These are phyloP conservation scores for Chlorella sp. DNA, from an alignment of 139 green algal species.

Conservation along the genomic window DNA sequence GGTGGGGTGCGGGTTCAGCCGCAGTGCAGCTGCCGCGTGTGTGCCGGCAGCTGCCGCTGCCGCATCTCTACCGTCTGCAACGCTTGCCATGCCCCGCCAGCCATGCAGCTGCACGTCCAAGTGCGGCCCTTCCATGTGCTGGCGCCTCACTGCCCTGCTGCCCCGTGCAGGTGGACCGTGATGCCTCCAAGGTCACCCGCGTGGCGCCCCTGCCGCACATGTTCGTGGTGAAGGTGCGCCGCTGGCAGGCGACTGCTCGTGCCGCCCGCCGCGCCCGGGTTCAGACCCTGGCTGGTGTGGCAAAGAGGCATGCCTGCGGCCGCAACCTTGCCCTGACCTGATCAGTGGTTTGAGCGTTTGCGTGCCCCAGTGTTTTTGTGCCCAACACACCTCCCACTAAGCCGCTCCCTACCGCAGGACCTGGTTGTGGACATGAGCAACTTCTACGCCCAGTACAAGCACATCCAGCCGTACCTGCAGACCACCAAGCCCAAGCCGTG, in stretches of 20 bases:
- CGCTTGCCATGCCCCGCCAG: neutral
- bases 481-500: constrained; percentile 67
- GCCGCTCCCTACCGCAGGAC: constrained; percentile 62
- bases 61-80: too few species aligned
- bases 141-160: neutral
- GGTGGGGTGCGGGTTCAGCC: too few species aligned
- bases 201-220: constrained; percentile 99
- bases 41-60: neutral
- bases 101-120: too few species aligned
- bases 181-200: constrained; percentile 61
- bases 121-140: neutral
- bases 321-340: neutral
- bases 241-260: too few species aligned
- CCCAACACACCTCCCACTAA: neutral
- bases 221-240: constrained; percentile 35
- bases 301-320: neutral
- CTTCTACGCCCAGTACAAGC: constrained; percentile 99
- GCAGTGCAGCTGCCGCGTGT: neutral
- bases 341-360: neutral
- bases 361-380: too few species aligned
- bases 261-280: too few species aligned
- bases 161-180: constrained; percentile 61
- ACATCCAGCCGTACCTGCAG: constrained; percentile 97
- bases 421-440: constrained; percentile 99
- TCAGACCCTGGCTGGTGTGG: neutral